phyloP scores from a whole-genome alignment of 371 early-diverging fungal genomes.

The Mucor piriformis region DNA sequence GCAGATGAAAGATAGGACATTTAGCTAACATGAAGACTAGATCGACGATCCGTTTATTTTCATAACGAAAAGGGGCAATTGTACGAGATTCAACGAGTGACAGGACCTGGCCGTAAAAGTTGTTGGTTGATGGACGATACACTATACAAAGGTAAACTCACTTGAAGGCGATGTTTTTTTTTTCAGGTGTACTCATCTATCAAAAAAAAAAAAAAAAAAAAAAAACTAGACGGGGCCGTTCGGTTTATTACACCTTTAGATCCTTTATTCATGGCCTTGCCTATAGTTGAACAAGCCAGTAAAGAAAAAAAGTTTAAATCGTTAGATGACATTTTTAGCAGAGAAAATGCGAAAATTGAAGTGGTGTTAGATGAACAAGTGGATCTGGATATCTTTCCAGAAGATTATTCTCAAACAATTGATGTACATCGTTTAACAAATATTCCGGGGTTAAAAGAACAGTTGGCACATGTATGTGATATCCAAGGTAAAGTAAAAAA shows the following conservation, averaged over 20 bases:
- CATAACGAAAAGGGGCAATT: conserved; percentile 17
- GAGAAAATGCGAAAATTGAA: conserved; percentile 17
- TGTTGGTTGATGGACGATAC: conserved; percentile 20
- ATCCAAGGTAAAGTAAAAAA: conserved; percentile 17
- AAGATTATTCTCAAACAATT: background rate
- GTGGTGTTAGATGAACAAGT: background rate
- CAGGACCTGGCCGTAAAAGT: conserved; percentile 28
- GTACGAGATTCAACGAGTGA: conserved; percentile 28
- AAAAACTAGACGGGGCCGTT: conserved; percentile 25
- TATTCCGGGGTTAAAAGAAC: conserved; percentile 15
- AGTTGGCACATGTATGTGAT: conserved; percentile 31
- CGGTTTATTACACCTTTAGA: conserved; percentile 30
- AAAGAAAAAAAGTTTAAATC: conserved; percentile 14
- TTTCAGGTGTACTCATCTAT: too few relatives aligned
- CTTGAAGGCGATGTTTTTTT: too few relatives aligned
- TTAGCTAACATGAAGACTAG: too few relatives aligned
- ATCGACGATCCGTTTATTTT: conserved; percentile 24
- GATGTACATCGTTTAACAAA: conserved; percentile 28
- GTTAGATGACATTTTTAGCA: conserved; percentile 30
- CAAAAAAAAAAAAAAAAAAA: background rate
- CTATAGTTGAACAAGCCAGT: conserved; percentile 18
- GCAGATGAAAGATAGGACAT: background rate
- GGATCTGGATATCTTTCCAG: conserved; percentile 2
- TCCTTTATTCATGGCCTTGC: conserved; percentile 30
- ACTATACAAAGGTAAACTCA: conserved; percentile 20